phyloP scores from a whole-genome alignment of 257 asterid genomes.

The Euphrasia confusa region DNA sequence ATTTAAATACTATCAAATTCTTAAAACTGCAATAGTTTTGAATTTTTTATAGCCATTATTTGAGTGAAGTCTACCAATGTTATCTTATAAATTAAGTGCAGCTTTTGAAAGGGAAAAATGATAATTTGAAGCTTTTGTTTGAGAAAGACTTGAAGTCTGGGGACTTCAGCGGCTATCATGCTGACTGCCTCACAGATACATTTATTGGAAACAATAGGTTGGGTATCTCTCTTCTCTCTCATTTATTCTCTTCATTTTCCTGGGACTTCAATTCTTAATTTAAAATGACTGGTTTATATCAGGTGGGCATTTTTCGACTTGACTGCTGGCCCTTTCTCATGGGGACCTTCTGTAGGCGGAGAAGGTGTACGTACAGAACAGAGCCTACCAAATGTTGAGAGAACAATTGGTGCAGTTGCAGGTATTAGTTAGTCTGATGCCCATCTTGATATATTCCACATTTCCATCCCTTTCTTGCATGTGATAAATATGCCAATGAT shows the following conservation, averaged over 20 bases:
- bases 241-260: background rate
- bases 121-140: constrained; percentile 55
- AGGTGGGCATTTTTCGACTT: constrained; percentile 99
- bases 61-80: constrained; percentile 24
- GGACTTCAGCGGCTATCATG: constrained; percentile 68
- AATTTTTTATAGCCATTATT: constrained; percentile 19
- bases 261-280: constrained; percentile 18
- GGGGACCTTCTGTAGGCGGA: constrained; percentile 99
- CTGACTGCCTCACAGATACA: constrained; percentile 88
- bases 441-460: constrained; percentile 2
- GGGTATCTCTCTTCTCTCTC: background rate
- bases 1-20: constrained; percentile 18
- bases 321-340: constrained; percentile 92
- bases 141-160: constrained; percentile 81
- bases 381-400: constrained; percentile 88
- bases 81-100: constrained; percentile 29
- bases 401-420: constrained; percentile 87
- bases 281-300: constrained; percentile 26
- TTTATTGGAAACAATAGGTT: constrained; percentile 93
- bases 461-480: constrained; percentile 19
- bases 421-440: constrained; percentile 43
- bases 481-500: constrained; percentile 7
- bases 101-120: constrained; percentile 71
- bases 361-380: constrained; percentile 97
- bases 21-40: constrained; percentile 11